Evolutionary conservation across 1,284 basidiomycete genomes (phyloP), one percentile per base, ranked within the genome.

Genomic region (Austropuccinia psidii): DNA sequence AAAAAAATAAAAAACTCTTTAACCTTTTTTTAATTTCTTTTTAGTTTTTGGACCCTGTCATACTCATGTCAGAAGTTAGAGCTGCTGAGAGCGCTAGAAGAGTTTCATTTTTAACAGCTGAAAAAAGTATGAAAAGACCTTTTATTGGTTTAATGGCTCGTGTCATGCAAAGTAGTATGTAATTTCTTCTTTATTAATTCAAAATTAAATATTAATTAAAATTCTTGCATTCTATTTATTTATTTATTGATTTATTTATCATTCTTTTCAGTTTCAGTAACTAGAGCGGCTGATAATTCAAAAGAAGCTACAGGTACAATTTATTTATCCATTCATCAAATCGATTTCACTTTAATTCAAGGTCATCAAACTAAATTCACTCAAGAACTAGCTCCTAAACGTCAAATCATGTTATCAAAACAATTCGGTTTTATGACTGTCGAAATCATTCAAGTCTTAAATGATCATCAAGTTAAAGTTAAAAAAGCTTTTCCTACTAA

Each of bases 1-100:
- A 45, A 45, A 45, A 45, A 45, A 45, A 45, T 13, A 45, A 45
- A 45, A 11, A 27, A 13, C n/a, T n/a, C n/a, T n/a, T n/a, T n/a
- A n/a, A n/a, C n/a, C 21, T 39, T 37, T 65, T 29, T 29, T 65
- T 21, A 33, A n/a, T 57, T 27, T 13, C 7, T 39, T 35, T 31
- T 57, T 69, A 98, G 90, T 98, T 99, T 82, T 86, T 98, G 69
- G 96, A 99, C 80, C 94, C 96, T 8, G 83, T 98, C 57, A 85
- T 98, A 54, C 83, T 99, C 55, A 88, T 87, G 75, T 86, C 91
- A 64, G 91, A 98, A 82, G 93, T 94, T 54, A 77, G 84, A 9
- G 86, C 89, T 79, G 86, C 89, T 74, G 92, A 96, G 81, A 89
- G 90, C 1, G 85, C 87, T 21, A 86, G 96, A 54, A 86, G 88